These are phyloP conservation scores for Kuraishia hungarica DNA, from an alignment of 805 yeast genomes.

Conservation along the genomic window DNA sequence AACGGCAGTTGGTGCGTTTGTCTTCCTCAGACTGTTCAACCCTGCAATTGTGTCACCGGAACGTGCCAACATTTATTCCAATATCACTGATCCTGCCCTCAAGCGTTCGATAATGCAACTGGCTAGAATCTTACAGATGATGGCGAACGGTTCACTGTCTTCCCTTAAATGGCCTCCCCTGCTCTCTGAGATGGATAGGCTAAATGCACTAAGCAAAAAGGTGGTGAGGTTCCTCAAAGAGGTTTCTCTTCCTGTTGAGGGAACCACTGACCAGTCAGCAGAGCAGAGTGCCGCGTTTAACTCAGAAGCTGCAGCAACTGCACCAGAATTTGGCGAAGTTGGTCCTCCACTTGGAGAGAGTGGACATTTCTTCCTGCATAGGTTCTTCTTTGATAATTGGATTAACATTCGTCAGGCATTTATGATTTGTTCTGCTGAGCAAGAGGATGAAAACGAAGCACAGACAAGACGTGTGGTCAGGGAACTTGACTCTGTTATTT, in stretches of 20 bases:
- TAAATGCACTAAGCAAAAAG: constrained; percentile 27
- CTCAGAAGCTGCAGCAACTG: background rate
- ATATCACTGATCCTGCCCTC: constrained; percentile 10
- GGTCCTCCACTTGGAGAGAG: background rate
- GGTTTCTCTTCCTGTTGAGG: constrained; percentile 8
- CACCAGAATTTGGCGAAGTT: background rate
- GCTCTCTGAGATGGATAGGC: constrained; percentile 29
- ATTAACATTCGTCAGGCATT: constrained; percentile 7
- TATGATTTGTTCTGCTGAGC: background rate
- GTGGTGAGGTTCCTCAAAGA: constrained; percentile 32
- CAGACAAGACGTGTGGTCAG: background rate
- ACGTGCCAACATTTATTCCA: constrained; percentile 24
- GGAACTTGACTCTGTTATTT: background rate
- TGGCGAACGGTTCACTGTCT: constrained; percentile 74
- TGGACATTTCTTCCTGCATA: constrained; percentile 25
- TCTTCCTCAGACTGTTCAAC: constrained; percentile 72
- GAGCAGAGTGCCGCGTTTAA: background rate
- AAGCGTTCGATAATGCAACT: constrained; percentile 66
- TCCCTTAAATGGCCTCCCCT: constrained; percentile 59
- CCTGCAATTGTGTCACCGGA: constrained; percentile 92
- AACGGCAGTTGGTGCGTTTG: constrained; percentile 77
- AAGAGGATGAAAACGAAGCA: background rate
- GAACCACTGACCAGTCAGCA: background rate
- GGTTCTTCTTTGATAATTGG: constrained; percentile 43
- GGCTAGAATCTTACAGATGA: constrained; percentile 77